Evolutionary conservation across 1,284 basidiomycete genomes (phyloP).

Genomic region (Apiotrichum montevideense): DNA sequence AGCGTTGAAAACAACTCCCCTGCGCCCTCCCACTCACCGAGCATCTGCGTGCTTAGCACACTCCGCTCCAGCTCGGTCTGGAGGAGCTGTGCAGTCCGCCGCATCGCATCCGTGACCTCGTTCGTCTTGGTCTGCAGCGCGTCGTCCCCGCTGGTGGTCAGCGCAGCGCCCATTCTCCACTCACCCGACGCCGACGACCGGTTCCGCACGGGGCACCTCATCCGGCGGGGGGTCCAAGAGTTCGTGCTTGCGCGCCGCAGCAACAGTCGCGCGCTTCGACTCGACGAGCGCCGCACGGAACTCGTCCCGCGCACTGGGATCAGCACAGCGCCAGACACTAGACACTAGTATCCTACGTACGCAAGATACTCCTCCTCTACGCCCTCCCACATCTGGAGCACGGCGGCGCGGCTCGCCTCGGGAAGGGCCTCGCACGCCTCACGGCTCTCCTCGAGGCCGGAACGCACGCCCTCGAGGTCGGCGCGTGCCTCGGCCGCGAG

Average conservation of each 20-base stretch:
- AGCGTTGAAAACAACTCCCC: no score
- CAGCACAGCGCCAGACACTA: no score
- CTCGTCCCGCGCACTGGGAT: constrained; percentile 8
- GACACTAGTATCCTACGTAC: constrained; percentile 11
- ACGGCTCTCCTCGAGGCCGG: constrained; percentile 2
- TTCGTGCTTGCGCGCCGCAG: constrained; percentile 22
- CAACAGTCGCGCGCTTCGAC: constrained; percentile 21
- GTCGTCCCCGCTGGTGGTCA: constrained; percentile 58
- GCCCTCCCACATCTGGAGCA: constrained; percentile 48
- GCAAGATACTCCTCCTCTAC: constrained; percentile 16
- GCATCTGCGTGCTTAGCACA: constrained; percentile 73
- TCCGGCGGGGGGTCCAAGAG: constrained; percentile 10
- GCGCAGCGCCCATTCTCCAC: constrained; percentile 8
- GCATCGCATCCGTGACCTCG: constrained; percentile 77
- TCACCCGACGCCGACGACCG: constrained; percentile 18
- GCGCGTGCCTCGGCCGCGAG: constrained; percentile 66
- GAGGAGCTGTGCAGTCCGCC: constrained; percentile 76
- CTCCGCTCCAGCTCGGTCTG: constrained; percentile 84
- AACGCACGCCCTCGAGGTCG: constrained; percentile 60
- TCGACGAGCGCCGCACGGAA: constrained; percentile 30
- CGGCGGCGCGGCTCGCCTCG: constrained; percentile 46
- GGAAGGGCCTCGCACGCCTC: constrained; percentile 12
- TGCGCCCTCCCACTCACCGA: constrained; percentile 54
- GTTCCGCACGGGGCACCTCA: constrained; percentile 10
- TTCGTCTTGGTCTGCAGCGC: constrained; percentile 77